phyloP scores from a whole-genome alignment of 208 protist genomes.

The Wallacemonas collosoma region DNA sequence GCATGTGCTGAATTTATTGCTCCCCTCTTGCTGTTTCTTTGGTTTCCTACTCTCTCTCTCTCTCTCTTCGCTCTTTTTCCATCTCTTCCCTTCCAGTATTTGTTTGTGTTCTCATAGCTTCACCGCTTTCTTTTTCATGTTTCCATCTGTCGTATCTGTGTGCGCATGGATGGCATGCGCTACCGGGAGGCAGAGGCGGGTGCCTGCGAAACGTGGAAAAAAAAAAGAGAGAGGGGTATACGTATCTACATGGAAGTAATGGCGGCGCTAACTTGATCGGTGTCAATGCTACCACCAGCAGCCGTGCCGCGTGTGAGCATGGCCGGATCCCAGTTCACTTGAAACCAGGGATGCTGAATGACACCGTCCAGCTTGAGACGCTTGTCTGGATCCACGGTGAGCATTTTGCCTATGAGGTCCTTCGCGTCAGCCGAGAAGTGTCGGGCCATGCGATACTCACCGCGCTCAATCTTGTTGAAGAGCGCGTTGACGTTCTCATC shows the following conservation, averaged over 20 bases:
- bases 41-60: too few relatives aligned
- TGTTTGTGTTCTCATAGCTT: too few relatives aligned
- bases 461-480: constrained; percentile 91
- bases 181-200: too few relatives aligned
- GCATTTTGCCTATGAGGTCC: constrained; percentile 78
- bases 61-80: too few relatives aligned
- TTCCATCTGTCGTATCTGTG: too few relatives aligned
- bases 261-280: constrained; percentile 33
- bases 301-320: constrained; percentile 28
- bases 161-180: too few relatives aligned
- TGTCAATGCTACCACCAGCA: constrained; percentile 15
- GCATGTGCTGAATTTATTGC: too few relatives aligned
- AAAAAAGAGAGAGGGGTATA: constrained; percentile 7
- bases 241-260: constrained; percentile 41
- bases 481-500: constrained; percentile 88
- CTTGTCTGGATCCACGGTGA: constrained; percentile 77
- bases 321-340: constrained; percentile 57
- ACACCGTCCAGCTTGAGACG: constrained; percentile 87
- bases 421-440: constrained; percentile 72
- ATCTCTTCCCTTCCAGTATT: too few relatives aligned
- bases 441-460: constrained; percentile 79
- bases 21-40: too few relatives aligned
- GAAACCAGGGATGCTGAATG: constrained; percentile 89
- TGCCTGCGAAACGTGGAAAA: background rate
- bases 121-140: too few relatives aligned